These are phyloP conservation scores for Ilyonectria sp. DNA, from an alignment of 2,329 filamentous ascomycete genomes.

Conservation along the genomic window DNA sequence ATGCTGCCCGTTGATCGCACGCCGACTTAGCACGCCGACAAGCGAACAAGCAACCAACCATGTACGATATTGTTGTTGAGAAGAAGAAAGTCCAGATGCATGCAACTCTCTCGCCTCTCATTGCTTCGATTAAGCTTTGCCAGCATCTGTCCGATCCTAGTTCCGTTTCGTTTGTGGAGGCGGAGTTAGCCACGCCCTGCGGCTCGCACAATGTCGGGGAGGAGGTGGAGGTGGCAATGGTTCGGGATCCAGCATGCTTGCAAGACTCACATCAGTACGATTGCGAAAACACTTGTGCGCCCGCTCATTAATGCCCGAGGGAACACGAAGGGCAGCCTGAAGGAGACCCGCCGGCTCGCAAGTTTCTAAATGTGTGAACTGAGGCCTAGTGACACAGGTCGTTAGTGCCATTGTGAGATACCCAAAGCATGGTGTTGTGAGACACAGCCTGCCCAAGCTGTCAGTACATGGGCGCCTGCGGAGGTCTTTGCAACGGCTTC, in stretches of 20 bases:
- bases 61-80: neutral
- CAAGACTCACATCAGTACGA: neutral
- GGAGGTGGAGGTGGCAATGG: neutral
- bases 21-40: neutral
- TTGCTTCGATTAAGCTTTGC: neutral
- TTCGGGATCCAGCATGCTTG: neutral
- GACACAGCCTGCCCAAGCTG: neutral
- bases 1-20: neutral
- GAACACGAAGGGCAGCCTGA: neutral
- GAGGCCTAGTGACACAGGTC: neutral
- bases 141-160: too few relatives aligned
- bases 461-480: neutral
- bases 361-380: neutral
- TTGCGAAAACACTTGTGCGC: neutral
- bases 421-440: neutral
- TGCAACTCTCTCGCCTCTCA: neutral
- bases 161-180: neutral
- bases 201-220: neutral
- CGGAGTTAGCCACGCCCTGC: neutral
- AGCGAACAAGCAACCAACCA: too few relatives aligned
- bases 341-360: neutral
- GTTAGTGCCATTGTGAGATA: neutral
- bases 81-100: neutral
- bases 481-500: neutral
- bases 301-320: neutral